A percentile compares a stretch with the other conserved stretches of the same genome.
Conservation (phyloP, 2,329 filamentous ascomycete species). For the Pseudogymnoascus sp. region DNA sequence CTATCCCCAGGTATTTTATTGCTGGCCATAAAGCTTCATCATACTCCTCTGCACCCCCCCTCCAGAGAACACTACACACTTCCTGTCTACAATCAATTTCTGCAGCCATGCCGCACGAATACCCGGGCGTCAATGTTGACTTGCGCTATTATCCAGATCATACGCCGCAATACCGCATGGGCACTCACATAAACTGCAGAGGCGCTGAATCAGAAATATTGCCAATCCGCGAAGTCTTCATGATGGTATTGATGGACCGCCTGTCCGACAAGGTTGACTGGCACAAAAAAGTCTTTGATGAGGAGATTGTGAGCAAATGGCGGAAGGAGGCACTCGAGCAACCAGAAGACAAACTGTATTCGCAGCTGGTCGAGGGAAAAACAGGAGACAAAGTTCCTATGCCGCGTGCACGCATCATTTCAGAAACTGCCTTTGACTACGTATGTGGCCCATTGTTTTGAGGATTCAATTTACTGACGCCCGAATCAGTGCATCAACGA, state of each 20-base stretch:
- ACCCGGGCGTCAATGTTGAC: constrained; percentile 8
- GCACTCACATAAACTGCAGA: not conserved
- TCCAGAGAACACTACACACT: not conserved
- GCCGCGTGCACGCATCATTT: not conserved
- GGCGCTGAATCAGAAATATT: not conserved
- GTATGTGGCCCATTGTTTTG: not conserved
- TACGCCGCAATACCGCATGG: not conserved
- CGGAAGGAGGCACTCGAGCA: constrained; percentile 18
- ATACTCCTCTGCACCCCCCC: not conserved
- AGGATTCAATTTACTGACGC: not conserved
- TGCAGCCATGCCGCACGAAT: constrained; percentile 1
- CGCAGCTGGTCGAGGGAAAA: constrained; percentile 29
- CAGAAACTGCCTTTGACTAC: constrained; percentile 1
- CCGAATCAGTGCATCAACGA: constrained; percentile 19
- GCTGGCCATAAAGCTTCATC: not conserved
- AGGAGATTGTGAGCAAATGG: constrained; percentile 23
- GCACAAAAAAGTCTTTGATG: constrained; percentile 21
- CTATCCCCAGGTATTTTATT: too few species aligned
- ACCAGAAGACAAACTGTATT: constrained; percentile 24
- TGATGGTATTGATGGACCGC: constrained; percentile 11
- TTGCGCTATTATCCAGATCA: not conserved
- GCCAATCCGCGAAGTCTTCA: constrained; percentile 10
- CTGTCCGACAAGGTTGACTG: constrained; percentile 9
- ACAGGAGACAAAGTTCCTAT: not conserved
- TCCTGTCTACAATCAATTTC: not conserved